phyloP scores from a whole-genome alignment of 1,284 basidiomycete species.

The Trametes sp. region DNA sequence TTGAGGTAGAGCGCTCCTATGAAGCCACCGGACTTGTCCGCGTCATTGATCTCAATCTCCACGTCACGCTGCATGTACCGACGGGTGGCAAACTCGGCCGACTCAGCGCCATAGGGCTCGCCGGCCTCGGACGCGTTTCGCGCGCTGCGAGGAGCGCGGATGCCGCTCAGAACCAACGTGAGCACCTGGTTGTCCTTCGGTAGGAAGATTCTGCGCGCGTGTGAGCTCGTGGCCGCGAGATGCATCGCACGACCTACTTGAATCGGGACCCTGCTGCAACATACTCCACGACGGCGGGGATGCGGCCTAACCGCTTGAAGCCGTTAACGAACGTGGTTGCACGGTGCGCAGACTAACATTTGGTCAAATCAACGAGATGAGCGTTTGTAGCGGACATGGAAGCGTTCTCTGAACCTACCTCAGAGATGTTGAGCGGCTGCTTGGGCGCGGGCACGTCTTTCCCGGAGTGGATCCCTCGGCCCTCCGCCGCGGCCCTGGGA shows the following conservation, averaged over 20 bases:
- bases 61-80: constrained; percentile 94
- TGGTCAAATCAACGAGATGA: not conserved
- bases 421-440: constrained; percentile 86
- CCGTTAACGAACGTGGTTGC: constrained; percentile 88
- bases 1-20: constrained; percentile 89
- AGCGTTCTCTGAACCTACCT: constrained; percentile 52
- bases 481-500: constrained; percentile 76
- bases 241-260: constrained; percentile 64
- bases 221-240: constrained; percentile 1
- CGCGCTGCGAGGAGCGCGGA: constrained; percentile 84
- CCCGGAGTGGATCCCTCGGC: constrained; percentile 91
- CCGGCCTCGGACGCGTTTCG: constrained; percentile 86
- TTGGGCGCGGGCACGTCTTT: constrained; percentile 85
- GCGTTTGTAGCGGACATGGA: not conserved
- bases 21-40: constrained; percentile 96
- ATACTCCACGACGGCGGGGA: constrained; percentile 91
- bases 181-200: constrained; percentile 93
- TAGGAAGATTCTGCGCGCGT: constrained; percentile 68
- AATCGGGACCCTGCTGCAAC: constrained; percentile 93
- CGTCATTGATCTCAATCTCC: constrained; percentile 89
- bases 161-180: constrained; percentile 88
- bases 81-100: constrained; percentile 81
- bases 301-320: constrained; percentile 89
- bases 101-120: constrained; percentile 90
- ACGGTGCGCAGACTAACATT: constrained; percentile 66